Percentiles rank a stretch among this genome's conserved stretches.
These are phyloP conservation scores for Pythium utonaiense DNA, from an alignment of 352 stramenopile genomes.

Conservation along the genomic window DNA sequence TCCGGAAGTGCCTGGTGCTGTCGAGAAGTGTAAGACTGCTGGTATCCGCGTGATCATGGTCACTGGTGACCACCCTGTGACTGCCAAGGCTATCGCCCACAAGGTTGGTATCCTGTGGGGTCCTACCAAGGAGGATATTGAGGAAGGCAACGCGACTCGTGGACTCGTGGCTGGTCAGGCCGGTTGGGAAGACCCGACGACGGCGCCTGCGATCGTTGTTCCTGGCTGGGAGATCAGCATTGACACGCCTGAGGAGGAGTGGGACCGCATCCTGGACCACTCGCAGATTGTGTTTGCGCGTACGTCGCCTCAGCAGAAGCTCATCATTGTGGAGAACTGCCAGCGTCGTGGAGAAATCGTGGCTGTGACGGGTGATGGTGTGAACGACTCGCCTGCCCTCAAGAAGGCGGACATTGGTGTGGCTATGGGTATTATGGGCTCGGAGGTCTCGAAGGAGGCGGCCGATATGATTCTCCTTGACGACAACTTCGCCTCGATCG, in stretches of 20 bases:
- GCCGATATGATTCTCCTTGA: conserved; percentile 96
- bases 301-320: conserved; percentile 93
- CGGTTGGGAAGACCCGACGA: conserved; percentile 72
- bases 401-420: conserved; percentile 97
- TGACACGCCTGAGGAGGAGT: conserved; percentile 76
- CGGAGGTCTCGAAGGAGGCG: conserved; percentile 93
- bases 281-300: conserved; percentile 95
- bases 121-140: conserved; percentile 80
- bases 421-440: conserved; percentile 97
- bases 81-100: conserved; percentile 87
- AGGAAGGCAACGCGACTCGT: conserved; percentile 66
- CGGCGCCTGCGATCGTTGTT: conserved; percentile 80
- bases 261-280: conserved; percentile 82
- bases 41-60: conserved; percentile 84
- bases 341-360: conserved; percentile 86
- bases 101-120: conserved; percentile 92
- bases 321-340: conserved; percentile 93
- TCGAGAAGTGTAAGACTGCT: conserved; percentile 67
- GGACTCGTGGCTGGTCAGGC: conserved; percentile 55
- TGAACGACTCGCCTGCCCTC: conserved; percentile 97
- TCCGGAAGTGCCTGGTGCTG: conserved; percentile 46
- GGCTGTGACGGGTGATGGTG: conserved; percentile 96
- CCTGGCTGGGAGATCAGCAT: conserved; percentile 77
- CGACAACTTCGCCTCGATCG: conserved; percentile 98
- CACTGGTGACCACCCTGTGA: conserved; percentile 79